Evolutionary conservation across 2,329 filamentous ascomycete genomes (phyloP), one percentile per base, ranked within the genome.

Genomic region (Teratosphaeria epicoccoides): DNA sequence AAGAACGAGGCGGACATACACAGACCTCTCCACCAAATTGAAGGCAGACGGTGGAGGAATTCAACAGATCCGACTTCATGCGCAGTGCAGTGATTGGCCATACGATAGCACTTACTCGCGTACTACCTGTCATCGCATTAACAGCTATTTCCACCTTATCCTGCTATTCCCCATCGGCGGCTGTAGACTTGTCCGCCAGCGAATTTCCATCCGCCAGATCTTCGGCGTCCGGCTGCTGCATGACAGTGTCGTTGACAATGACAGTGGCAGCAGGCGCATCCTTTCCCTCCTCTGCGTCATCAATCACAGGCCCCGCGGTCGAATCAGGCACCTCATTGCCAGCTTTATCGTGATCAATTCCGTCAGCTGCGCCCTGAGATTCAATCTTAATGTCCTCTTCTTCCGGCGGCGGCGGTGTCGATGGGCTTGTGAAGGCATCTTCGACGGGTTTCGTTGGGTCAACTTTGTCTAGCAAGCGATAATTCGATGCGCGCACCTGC

Each of bases 391-490:
- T 5, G 4, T 24, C 46, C 20, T 48, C 46, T 12, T 33, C 46
- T 25, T 48, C 46, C 14, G 22, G 46, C 17, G 46, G 46, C 17
- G 46, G 44, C n/a, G 44, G 25, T 14, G 44, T 24, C n/a, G 40
- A 25, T 11, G 43, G 44, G n/a, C 43, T 24, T 11, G 29, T 43
- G 33, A 53, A 47, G 14, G 40, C 43, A 17, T 47, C 43, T 29
- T 78, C 72, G 54, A 83, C 66, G 57, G 88, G 87, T 64, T 85
- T 86, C 40, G 86, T 83, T 58, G 89, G 84, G 51, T 95, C 89
- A 46, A 95, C 86, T 68, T 85, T 88, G 68, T 97, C 90, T 67
- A 97, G 93, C 20, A 82, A 73, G 44, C 81, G 78, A 58, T 97
- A 77, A 61, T 85, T 85, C 52, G 77, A 82, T 57, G 81, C 82